Evolutionary conservation across 208 protist species (phyloP).

Genomic region (Acanthamoeba healyi): DNA sequence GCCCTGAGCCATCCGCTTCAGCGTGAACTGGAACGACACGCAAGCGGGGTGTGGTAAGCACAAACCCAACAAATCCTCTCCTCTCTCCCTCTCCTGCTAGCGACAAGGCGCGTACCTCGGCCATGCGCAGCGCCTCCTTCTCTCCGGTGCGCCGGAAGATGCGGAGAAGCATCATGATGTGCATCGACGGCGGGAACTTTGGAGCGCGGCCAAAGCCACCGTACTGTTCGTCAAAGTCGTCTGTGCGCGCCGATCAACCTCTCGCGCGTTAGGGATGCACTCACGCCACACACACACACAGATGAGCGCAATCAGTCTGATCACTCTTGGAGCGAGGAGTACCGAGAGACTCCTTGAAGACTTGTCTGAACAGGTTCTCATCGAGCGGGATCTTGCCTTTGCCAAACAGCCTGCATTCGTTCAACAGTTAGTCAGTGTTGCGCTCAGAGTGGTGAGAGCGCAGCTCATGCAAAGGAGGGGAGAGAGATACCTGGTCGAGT

Average conservation of each 20-base stretch:
- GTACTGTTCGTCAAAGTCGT: slow-evolving; percentile 71
- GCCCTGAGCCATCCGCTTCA: slow-evolving; percentile 79
- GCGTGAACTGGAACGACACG: slow-evolving; percentile 34
- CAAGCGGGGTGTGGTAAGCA: not conserved
- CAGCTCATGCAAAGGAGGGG: not conserved
- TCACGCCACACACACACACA: no score
- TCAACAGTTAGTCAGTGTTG: not conserved
- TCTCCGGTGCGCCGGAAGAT: slow-evolving; percentile 3
- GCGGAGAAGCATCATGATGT: slow-evolving; percentile 73
- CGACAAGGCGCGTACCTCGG: not conserved
- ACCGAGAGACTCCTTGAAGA: slow-evolving; percentile 8
- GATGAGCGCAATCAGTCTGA: no score
- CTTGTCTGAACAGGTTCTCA: not conserved
- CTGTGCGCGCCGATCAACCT: not conserved
- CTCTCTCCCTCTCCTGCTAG: no score
- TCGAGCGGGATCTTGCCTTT: slow-evolving; percentile 46
- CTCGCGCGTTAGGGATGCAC: no score
- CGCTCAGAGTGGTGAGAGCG: not conserved
- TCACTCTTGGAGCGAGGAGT: not conserved
- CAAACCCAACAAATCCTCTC: not conserved
- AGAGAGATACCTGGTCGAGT: not conserved
- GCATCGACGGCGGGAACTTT: slow-evolving; percentile 80
- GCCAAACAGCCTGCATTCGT: slow-evolving; percentile 12
- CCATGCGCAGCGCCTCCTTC: slow-evolving; percentile 2
- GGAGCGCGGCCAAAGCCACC: slow-evolving; percentile 80